Conservation (phyloP, 306 rosid species). For the Urtica urens region DNA sequence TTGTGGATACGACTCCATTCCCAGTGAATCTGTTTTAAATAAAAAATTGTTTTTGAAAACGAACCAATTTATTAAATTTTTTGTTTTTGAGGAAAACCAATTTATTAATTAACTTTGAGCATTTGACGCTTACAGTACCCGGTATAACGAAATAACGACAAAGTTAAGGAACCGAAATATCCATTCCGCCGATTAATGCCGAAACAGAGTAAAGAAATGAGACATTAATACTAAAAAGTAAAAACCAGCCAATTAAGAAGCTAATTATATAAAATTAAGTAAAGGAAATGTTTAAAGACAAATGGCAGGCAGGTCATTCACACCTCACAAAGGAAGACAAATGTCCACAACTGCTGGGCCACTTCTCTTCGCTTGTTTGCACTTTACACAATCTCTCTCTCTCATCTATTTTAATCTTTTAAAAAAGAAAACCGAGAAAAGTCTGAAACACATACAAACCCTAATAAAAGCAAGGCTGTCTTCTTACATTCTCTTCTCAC, state of each 20-base stretch:
- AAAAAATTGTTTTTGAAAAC: too few species aligned
- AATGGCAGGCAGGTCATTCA: conserved; percentile 23
- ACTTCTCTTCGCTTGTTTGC: conserved; percentile 32
- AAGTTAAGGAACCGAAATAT: too few species aligned
- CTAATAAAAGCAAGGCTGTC: conserved; percentile 63
- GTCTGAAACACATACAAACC: conserved; percentile 37
- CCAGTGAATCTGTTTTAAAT: too few species aligned
- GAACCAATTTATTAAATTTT: too few species aligned
- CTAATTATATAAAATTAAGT: neutral
- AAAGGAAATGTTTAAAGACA: conserved; percentile 11
- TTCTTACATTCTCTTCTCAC: conserved; percentile 34
- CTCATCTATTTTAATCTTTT: neutral
- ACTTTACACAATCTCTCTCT: conserved; percentile 11
- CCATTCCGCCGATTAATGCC: too few species aligned
- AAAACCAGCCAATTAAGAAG: neutral
- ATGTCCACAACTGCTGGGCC: conserved; percentile 47
- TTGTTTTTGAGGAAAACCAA: too few species aligned
- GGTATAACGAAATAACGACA: too few species aligned
- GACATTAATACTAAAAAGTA: too few species aligned
- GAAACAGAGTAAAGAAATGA: too few species aligned
- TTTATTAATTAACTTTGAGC: too few species aligned
- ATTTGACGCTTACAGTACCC: too few species aligned
- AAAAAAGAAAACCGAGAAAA: neutral
- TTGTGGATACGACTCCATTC: too few species aligned
- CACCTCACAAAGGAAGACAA: conserved; percentile 27